Conservation (phyloP, 2,329 filamentous ascomycete genomes). For the Xylariaceae sp. region DNA sequence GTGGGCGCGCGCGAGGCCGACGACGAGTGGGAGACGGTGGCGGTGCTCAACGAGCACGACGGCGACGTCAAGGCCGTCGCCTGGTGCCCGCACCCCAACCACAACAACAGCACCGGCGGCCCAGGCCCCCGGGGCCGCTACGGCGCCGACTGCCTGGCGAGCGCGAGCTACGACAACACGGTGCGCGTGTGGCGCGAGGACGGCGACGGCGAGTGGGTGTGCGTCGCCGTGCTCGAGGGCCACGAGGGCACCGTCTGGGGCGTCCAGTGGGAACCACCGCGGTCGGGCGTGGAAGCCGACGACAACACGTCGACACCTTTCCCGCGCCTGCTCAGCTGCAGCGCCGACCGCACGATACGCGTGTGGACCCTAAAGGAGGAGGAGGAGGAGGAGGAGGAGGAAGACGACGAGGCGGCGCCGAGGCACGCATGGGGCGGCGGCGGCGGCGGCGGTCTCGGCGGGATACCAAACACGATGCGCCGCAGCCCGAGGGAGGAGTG, state of each 20-base stretch:
- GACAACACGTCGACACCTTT: conserved; percentile 34
- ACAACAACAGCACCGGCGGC: conserved; percentile 10
- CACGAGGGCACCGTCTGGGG: conserved; percentile 88
- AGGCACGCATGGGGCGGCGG: conserved; percentile 25
- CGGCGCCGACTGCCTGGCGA: conserved; percentile 68
- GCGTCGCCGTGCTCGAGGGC: conserved; percentile 71
- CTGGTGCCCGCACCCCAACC: conserved; percentile 66
- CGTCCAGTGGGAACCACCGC: conserved; percentile 64
- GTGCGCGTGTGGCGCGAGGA: conserved; percentile 87
- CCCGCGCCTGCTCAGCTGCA: conserved; percentile 69
- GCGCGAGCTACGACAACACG: conserved; percentile 89
- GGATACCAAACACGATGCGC: conserved; percentile 86
- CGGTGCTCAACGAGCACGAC: conserved; percentile 88
- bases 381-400: conserved; percentile 37
- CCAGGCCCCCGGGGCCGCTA: conserved; percentile 39
- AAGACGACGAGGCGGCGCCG: conserved; percentile 29
- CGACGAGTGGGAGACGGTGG: conserved; percentile 94
- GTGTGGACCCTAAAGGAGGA: conserved; percentile 65
- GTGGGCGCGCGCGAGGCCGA: conserved; percentile 65
- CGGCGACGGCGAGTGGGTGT: conserved; percentile 83
- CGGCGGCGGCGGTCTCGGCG: conserved; percentile 45
- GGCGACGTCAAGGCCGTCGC: conserved; percentile 91
- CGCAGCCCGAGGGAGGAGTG: conserved; percentile 73
- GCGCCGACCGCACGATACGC: conserved; percentile 71
- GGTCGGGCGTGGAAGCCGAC: too few species aligned